A percentile compares a stretch with the other conserved stretches of the same genome.
Conservation (phyloP, 1,284 basidiomycete genomes). For the Heimioporus retisporus region DNA sequence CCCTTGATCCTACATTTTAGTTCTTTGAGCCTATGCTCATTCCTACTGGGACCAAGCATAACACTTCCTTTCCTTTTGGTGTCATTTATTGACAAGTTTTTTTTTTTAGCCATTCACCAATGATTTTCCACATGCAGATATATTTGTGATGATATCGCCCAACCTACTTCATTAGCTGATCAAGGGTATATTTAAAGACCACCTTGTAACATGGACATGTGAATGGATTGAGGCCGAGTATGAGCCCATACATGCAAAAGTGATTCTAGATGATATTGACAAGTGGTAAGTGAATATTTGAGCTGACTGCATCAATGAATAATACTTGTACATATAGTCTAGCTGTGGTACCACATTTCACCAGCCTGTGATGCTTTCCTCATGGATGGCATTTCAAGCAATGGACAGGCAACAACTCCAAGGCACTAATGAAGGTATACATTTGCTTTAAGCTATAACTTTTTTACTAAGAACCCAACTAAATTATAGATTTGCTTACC, state of each 20-base stretch:
- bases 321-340: background rate
- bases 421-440: too few species aligned
- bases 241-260: background rate
- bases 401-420: too few species aligned
- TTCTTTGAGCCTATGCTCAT: too few species aligned
- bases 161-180: conserved; percentile 14
- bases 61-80: too few species aligned
- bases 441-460: too few species aligned
- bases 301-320: background rate
- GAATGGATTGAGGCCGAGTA: background rate
- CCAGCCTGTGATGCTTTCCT: too few species aligned
- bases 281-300: background rate
- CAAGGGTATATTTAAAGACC: conserved; percentile 11
- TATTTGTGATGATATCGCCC: background rate
- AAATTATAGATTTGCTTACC: background rate
- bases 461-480: too few species aligned
- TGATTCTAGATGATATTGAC: background rate
- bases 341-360: background rate
- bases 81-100: background rate
- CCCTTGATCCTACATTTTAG: too few species aligned
- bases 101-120: conserved; percentile 14
- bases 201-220: background rate
- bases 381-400: too few species aligned
- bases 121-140: conserved; percentile 5
- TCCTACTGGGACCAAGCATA: too few species aligned